Percentiles rank a stretch among this genome's conserved stretches.
Evolutionary conservation across 768 basidiomycete species (phyloP).

Genomic region (Psilocybe sp.): DNA sequence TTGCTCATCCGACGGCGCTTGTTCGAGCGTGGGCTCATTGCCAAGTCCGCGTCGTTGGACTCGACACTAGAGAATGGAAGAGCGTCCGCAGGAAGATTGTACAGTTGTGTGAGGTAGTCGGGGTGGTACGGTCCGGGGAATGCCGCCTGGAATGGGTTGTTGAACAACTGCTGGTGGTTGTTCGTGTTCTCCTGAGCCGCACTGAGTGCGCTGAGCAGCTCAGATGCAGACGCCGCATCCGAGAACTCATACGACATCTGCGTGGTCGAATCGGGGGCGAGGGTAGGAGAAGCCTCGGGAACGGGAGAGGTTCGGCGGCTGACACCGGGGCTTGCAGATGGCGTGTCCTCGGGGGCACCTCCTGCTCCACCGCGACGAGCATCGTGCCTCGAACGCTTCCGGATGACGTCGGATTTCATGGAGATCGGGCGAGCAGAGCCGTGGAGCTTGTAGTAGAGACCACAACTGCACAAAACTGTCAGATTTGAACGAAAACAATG

Average conservation of each 20-base stretch:
- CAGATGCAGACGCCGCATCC: constrained; percentile 53
- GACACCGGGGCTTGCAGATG: constrained; percentile 72
- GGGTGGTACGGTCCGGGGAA: constrained; percentile 78
- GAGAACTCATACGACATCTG: constrained; percentile 48
- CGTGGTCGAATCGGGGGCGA: constrained; percentile 70
- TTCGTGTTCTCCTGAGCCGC: constrained; percentile 20
- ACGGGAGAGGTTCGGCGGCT: constrained; percentile 73
- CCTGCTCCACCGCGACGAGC: constrained; percentile 47
- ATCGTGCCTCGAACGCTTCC: constrained; percentile 82
- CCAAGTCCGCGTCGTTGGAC: constrained; percentile 38
- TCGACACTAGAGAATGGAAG: constrained; percentile 54
- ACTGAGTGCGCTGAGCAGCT: constrained; percentile 46
- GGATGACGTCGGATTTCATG: constrained; percentile 90
- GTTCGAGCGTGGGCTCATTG: constrained; percentile 44
- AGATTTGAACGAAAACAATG: constrained; percentile 2
- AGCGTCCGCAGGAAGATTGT: constrained; percentile 43
- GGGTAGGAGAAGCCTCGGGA: constrained; percentile 58
- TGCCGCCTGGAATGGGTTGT: constrained; percentile 35
- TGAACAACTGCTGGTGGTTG: constrained; percentile 19
- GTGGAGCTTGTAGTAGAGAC: constrained; percentile 83
- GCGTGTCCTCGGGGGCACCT: constrained; percentile 56
- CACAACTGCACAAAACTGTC: constrained; percentile 49
- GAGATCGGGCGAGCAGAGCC: constrained; percentile 84
- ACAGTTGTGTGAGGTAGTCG: constrained; percentile 61
- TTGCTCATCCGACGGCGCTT: constrained; percentile 77